These are phyloP conservation scores for Boletus eberwhitei DNA, from an alignment of 768 basidiomycete species.

Conservation along the genomic window DNA sequence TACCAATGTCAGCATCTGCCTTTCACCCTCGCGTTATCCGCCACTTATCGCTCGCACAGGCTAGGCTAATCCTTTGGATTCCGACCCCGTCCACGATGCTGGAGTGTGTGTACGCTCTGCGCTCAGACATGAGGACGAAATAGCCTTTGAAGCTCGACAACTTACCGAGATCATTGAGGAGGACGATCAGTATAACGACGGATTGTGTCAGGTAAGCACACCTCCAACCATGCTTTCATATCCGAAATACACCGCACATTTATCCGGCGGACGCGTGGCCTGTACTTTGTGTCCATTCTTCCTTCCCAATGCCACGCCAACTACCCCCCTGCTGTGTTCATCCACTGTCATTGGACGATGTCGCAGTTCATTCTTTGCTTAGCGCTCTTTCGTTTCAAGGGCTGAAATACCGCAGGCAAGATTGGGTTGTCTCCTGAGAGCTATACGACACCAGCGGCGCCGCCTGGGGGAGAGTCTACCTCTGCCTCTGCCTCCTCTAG, in stretches of 20 bases:
- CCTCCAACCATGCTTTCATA: not conserved
- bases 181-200: slow-evolving; percentile 81
- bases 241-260: slow-evolving; percentile 3
- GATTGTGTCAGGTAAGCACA: slow-evolving; percentile 81
- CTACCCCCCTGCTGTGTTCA: not conserved
- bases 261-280: slow-evolving; percentile 2
- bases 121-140: slow-evolving; percentile 93
- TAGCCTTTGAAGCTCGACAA: slow-evolving; percentile 82
- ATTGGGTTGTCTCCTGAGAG: slow-evolving; percentile 85
- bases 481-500: slow-evolving; percentile 26
- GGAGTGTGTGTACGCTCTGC: slow-evolving; percentile 65
- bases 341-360: slow-evolving; percentile 3
- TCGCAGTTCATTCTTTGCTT: slow-evolving; percentile 21
- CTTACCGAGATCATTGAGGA: slow-evolving; percentile 87
- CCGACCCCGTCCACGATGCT: slow-evolving; percentile 43
- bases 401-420: slow-evolving; percentile 76
- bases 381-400: slow-evolving; percentile 44
- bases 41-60: not conserved
- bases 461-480: slow-evolving; percentile 30
- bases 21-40: no score
- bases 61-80: not conserved
- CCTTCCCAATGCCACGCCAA: slow-evolving; percentile 1
- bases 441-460: slow-evolving; percentile 66
- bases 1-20: no score
- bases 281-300: not conserved